Evolutionary conservation across 2,329 filamentous ascomycete species (phyloP), one percentile per base, ranked within the genome.

Genomic region (Fusarium verrucosum): DNA sequence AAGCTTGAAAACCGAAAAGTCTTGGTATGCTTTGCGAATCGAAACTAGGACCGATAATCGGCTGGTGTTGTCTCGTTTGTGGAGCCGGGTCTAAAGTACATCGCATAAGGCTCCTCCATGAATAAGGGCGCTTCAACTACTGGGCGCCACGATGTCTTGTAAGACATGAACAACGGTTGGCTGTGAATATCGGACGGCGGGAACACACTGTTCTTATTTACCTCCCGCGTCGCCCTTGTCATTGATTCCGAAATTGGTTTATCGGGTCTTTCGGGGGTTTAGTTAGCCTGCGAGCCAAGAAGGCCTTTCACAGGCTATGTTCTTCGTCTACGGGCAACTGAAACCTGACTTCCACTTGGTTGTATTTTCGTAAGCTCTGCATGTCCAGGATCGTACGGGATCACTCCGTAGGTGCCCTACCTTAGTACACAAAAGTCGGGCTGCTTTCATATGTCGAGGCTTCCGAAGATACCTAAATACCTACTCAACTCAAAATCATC

Each of bases 1-100:
- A 60, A 54, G 44, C 41, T 45, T 66, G 50, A 28, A 51, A 43
- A 45, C 20, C 37, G 28, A 42, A 50, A 33, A 52, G 16, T 46
- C 25, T 45, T 46, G 41, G 60, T 35, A 66, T 64, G 38, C 22
- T 16, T 53, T 46, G 32, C 40, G 28, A 22, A 67, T 67, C 53
- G 58, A 50, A 49, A 38, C 26, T 41, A 7, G 30, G 23, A 49
- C 22, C 26, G 41, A 51, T 32, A 64, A 66, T 67, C 63, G 58
- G 38, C n/a, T 46, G 45, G 26, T 19, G 36, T 28, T 22, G 20
- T 11, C 37, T 54, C 36, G 42, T 51, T n/a, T 32, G 41, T 49
- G 53, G 49, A 43, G 45, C 28, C 19, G 35, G 22, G 26, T 51
- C 32, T 41, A 45, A 25, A 40, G 41, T 33, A 32, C 25, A 23